Percentiles rank a stretch among this genome's conserved stretches.
phyloP scores from a whole-genome alignment of 2,329 filamentous ascomycete species.

The Hymenoscyphus infarciens region DNA sequence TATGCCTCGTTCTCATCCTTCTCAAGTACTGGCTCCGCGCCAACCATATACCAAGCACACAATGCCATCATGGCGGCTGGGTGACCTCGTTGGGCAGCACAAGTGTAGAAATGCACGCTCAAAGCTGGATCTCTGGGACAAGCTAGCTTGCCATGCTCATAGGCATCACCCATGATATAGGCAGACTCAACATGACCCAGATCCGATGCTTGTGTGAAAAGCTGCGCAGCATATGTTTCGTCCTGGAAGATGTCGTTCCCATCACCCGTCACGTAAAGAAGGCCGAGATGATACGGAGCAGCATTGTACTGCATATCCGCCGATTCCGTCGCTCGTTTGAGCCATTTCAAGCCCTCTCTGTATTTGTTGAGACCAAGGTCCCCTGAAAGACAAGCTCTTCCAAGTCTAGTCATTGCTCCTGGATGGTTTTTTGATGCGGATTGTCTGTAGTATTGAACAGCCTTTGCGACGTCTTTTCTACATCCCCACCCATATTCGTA shows the following conservation, averaged over 20 bases:
- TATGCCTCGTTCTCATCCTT: constrained; percentile 96
- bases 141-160: constrained; percentile 83
- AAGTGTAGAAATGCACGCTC: constrained; percentile 96
- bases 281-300: constrained; percentile 85
- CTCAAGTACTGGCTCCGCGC: constrained; percentile 84
- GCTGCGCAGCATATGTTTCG: constrained; percentile 82
- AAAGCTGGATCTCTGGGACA: constrained; percentile 89
- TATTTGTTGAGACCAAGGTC: constrained; percentile 85
- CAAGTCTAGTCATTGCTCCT: constrained; percentile 88
- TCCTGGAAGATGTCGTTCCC: constrained; percentile 94
- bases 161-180: constrained; percentile 89
- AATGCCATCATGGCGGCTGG: constrained; percentile 94
- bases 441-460: constrained; percentile 86
- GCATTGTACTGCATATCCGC: constrained; percentile 90
- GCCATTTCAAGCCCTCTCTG: constrained; percentile 90
- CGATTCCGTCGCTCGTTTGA: constrained; percentile 87
- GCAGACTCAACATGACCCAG: constrained; percentile 84
- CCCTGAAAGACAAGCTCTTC: constrained; percentile 82
- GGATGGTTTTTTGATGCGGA: constrained; percentile 93
- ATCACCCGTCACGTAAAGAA: constrained; percentile 88
- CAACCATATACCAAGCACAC: constrained; percentile 98
- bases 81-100: constrained; percentile 80
- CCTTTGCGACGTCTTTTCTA: constrained; percentile 83
- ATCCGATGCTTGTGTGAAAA: constrained; percentile 93
- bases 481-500: constrained; percentile 99